A percentile compares a stretch with the other conserved stretches of the same genome.
Evolutionary conservation across 345 rosid genomes (phyloP).

Genomic region (Bretschneidera sinensis): DNA sequence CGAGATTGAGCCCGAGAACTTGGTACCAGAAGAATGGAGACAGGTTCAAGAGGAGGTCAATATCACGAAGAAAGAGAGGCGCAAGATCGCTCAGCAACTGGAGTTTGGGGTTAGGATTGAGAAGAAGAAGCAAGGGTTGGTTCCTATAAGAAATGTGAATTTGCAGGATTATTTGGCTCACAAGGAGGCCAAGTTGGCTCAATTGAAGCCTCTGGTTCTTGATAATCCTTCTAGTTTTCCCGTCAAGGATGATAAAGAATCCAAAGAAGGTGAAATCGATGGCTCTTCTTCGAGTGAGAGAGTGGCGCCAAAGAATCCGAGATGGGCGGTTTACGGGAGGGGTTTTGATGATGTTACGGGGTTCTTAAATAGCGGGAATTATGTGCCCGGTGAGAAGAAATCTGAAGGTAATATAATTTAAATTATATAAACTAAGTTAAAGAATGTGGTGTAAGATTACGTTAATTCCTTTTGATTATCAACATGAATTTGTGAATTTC

Average conservation of each 20-base stretch:
- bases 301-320: slow-evolving; percentile 71
- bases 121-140: slow-evolving; percentile 52
- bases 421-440: too few relatives aligned
- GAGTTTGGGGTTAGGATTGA: slow-evolving; percentile 77
- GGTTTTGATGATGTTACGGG: slow-evolving; percentile 76
- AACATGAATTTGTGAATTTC: too few relatives aligned
- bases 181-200: slow-evolving; percentile 61
- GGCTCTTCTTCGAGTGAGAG: slow-evolving; percentile 35
- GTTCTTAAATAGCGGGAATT: slow-evolving; percentile 54
- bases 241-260: slow-evolving; percentile 17
- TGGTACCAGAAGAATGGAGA: slow-evolving; percentile 87
- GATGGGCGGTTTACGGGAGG: slow-evolving; percentile 89
- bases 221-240: slow-evolving; percentile 43
- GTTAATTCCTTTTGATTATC: too few relatives aligned
- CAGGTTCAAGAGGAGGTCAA: slow-evolving; percentile 76
- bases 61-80: slow-evolving; percentile 76
- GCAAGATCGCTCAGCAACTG: slow-evolving; percentile 69
- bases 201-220: slow-evolving; percentile 59
- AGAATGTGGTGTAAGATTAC: too few relatives aligned
- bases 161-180: slow-evolving; percentile 53
- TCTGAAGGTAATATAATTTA: slow-evolving; percentile 39
- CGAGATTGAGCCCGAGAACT: slow-evolving; percentile 47
- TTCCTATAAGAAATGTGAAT: slow-evolving; percentile 55
- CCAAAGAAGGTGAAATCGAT: slow-evolving; percentile 10
- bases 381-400: slow-evolving; percentile 51